Evolutionary conservation across 768 basidiomycete species (phyloP).

Genomic region (Termitomyces eurrhizus): DNA sequence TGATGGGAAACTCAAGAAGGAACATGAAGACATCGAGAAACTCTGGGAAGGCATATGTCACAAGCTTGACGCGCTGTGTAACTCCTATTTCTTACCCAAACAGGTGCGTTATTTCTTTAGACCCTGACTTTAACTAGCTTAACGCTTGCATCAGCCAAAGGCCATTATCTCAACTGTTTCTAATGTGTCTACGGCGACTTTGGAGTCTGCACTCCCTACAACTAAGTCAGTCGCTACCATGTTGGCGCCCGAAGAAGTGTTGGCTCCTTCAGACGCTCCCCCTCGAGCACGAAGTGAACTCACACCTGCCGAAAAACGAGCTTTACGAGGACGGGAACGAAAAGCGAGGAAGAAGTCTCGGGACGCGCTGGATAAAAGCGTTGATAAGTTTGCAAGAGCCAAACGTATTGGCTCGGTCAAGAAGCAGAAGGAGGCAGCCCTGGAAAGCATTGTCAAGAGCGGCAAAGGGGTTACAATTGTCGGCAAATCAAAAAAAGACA

Average conservation of each 20-base stretch:
- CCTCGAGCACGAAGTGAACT: slow-evolving; percentile 73
- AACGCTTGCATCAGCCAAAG: slow-evolving; percentile 61
- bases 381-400: slow-evolving; percentile 58
- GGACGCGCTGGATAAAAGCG: slow-evolving; percentile 57
- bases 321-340: slow-evolving; percentile 61
- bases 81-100: slow-evolving; percentile 94
- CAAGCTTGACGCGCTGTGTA: slow-evolving; percentile 91
- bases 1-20: slow-evolving; percentile 83
- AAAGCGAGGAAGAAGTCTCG: slow-evolving; percentile 70
- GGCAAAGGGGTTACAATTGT: slow-evolving; percentile 87
- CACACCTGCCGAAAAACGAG: slow-evolving; percentile 79
- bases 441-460: slow-evolving; percentile 77
- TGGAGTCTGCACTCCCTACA: slow-evolving; percentile 92
- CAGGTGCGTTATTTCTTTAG: slow-evolving; percentile 48
- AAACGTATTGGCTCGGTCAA: slow-evolving; percentile 55
- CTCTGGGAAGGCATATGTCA: slow-evolving; percentile 82
- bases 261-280: slow-evolving; percentile 52
- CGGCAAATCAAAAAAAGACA: slow-evolving; percentile 56
- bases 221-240: slow-evolving; percentile 69
- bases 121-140: slow-evolving; percentile 1
- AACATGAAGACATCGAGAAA: slow-evolving; percentile 82
- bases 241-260: slow-evolving; percentile 93
- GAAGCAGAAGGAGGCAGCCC: slow-evolving; percentile 80
- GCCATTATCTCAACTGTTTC: slow-evolving; percentile 79
- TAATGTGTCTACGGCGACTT: slow-evolving; percentile 73